phyloP scores from a whole-genome alignment of 176 grass and related monocot genomes.

The Carex cristatella region DNA sequence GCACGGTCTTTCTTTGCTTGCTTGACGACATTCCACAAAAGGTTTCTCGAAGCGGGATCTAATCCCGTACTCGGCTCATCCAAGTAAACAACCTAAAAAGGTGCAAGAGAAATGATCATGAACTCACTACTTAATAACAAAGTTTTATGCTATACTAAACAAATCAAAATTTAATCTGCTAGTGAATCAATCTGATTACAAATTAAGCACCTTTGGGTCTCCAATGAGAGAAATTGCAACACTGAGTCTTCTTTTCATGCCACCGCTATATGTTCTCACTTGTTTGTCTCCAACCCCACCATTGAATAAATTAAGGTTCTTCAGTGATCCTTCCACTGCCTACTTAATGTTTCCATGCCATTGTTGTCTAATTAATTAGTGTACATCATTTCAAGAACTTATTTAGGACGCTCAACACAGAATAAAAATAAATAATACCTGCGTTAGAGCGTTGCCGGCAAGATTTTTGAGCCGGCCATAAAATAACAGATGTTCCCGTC shows the following conservation, averaged over 20 bases:
- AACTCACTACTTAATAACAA: not conserved
- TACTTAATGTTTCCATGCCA: not conserved
- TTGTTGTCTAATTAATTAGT: not conserved
- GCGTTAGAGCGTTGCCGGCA: slow-evolving; percentile 41
- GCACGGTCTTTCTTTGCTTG: slow-evolving; percentile 65
- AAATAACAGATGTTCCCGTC: slow-evolving; percentile 79
- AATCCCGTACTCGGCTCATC: slow-evolving; percentile 87
- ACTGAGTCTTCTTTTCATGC: slow-evolving; percentile 78
- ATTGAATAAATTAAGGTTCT: slow-evolving; percentile 52
- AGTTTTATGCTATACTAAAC: not conserved
- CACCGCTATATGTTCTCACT: slow-evolving; percentile 64
- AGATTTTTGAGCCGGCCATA: slow-evolving; percentile 95
- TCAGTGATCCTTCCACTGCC: slow-evolving; percentile 66
- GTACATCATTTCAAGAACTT: not conserved
- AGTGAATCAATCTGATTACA: not conserved
- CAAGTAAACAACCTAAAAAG: slow-evolving; percentile 72
- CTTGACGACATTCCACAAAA: slow-evolving; percentile 73
- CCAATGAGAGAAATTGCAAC: slow-evolving; percentile 80
- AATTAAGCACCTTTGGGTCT: slow-evolving; percentile 41
- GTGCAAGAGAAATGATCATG: not conserved
- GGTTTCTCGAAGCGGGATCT: slow-evolving; percentile 63
- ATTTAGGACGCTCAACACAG: not conserved
- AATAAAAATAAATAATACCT: slow-evolving; percentile 35
- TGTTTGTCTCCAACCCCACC: slow-evolving; percentile 57
- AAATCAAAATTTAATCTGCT: not conserved